A percentile compares a stretch with the other conserved stretches of the same genome.
phyloP scores from a whole-genome alignment of 2,329 filamentous ascomycete genomes.

The Pseudogymnoascus pannorum region DNA sequence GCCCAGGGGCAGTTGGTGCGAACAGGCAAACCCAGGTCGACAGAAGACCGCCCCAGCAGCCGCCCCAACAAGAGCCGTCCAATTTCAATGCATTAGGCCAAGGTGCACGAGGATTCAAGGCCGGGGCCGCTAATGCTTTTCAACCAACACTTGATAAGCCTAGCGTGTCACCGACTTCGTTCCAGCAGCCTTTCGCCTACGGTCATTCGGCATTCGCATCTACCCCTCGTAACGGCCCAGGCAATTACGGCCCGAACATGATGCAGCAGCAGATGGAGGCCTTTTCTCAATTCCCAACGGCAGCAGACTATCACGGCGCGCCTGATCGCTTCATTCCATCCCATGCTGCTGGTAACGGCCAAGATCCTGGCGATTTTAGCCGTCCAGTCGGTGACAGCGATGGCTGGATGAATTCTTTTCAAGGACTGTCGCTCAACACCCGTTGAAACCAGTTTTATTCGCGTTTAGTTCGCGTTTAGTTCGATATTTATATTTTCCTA shows the following conservation, averaged over 20 bases:
- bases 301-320: constrained; percentile 39
- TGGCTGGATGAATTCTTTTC: constrained; percentile 59
- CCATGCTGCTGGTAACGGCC: constrained; percentile 29
- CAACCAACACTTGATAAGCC: constrained; percentile 34
- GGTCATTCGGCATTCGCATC: constrained; percentile 39
- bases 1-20: constrained; percentile 57
- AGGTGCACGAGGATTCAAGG: constrained; percentile 24
- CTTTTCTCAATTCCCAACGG: constrained; percentile 36
- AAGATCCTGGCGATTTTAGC: constrained; percentile 36
- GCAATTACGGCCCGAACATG: constrained; percentile 33
- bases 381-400: constrained; percentile 35
- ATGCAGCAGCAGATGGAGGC: constrained; percentile 36
- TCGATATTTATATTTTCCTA: constrained; percentile 1
- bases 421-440: constrained; percentile 62
- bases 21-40: constrained; percentile 35
- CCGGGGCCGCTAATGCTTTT: constrained; percentile 39
- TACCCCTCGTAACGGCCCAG: constrained; percentile 31
- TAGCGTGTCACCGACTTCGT: constrained; percentile 33
- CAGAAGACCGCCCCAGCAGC: constrained; percentile 35
- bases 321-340: constrained; percentile 41
- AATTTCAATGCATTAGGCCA: constrained; percentile 20
- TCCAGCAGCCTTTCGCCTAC: constrained; percentile 33
- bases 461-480: too few species aligned
- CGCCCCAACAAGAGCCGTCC: constrained; percentile 22
- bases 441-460: constrained; percentile 18